These are phyloP conservation scores for Dinochytrium kinnereticum DNA, from an alignment of 371 early-diverging fungal species.

Conservation along the genomic window DNA sequence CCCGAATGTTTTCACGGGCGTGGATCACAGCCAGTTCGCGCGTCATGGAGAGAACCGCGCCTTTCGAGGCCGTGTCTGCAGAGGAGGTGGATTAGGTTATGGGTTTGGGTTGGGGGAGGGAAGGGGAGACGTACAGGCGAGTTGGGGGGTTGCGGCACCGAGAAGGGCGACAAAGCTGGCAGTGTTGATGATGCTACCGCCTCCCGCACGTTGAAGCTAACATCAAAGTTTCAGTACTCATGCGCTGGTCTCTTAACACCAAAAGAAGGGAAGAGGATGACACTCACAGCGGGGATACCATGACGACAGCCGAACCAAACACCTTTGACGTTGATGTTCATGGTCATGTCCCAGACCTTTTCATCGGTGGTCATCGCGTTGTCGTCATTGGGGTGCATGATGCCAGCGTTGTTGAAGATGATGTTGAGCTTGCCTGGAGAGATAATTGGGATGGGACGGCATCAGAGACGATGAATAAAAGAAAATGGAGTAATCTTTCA, in stretches of 20 bases:
- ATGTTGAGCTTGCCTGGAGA: conserved; percentile 68
- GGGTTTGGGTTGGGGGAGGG: conserved; percentile 5
- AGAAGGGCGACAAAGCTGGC: conserved; percentile 83
- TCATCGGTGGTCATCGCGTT: conserved; percentile 81
- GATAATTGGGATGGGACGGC: background rate
- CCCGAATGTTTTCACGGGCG: conserved; percentile 87
- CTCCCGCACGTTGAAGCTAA: conserved; percentile 72
- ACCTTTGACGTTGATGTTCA: conserved; percentile 89
- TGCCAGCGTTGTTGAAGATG: conserved; percentile 91
- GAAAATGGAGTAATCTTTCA: background rate
- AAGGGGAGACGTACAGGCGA: conserved; percentile 68
- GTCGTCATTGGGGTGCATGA: conserved; percentile 88
- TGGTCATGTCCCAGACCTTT: conserved; percentile 67
- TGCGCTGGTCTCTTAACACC: background rate
- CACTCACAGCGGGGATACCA: conserved; percentile 68
- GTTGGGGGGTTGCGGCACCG: conserved; percentile 89
- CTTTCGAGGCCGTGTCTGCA: conserved; percentile 85
- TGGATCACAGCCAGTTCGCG: conserved; percentile 87
- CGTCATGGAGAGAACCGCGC: conserved; percentile 89
- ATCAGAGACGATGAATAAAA: background rate
- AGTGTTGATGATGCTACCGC: conserved; percentile 86
- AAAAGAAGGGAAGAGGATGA: background rate
- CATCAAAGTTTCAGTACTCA: too few species aligned
- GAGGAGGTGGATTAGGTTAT: conserved; percentile 9
- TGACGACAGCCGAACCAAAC: conserved; percentile 92